phyloP scores from a whole-genome alignment of 495 filamentous ascomycete species.

The Darksidea phi region DNA sequence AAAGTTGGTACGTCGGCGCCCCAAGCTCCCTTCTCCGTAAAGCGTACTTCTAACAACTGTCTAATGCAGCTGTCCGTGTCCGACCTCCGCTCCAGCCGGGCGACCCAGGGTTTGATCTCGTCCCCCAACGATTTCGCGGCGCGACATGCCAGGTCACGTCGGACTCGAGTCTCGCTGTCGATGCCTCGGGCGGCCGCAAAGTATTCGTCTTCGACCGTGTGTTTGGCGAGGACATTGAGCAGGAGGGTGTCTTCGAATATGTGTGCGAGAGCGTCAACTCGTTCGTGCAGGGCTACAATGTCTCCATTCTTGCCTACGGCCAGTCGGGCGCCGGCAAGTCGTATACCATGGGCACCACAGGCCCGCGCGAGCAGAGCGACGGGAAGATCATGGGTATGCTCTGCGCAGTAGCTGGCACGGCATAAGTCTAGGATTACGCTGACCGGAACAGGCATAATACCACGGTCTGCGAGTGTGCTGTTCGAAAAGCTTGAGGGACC shows the following conservation, averaged over 20 bases:
- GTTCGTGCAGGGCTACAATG: conserved; percentile 97
- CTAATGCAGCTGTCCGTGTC: conserved; percentile 78
- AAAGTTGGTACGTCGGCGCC: conserved; percentile 84
- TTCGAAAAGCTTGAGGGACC: conserved; percentile 80
- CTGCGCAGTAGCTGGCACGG: not conserved
- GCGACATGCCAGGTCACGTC: conserved; percentile 88
- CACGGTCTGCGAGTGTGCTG: conserved; percentile 79
- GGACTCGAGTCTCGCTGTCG: conserved; percentile 79
- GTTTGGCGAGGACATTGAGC: conserved; percentile 77
- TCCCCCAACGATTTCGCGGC: conserved; percentile 91
- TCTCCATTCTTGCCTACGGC: conserved; percentile 94
- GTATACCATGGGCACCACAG: conserved; percentile 97
- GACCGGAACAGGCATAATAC: conserved; percentile 72
- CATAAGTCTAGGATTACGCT: not conserved
- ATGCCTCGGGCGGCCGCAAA: conserved; percentile 87
- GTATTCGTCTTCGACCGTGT: conserved; percentile 95
- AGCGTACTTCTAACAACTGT: conserved; percentile 15
- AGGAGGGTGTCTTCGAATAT: conserved; percentile 95
- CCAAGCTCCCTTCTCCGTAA: conserved; percentile 14
- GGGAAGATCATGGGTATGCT: conserved; percentile 70
- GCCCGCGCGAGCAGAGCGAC: conserved; percentile 77
- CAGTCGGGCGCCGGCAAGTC: conserved; percentile 99
- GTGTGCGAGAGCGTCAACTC: conserved; percentile 84
- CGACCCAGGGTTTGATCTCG: conserved; percentile 90
- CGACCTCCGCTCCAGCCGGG: conserved; percentile 79